A percentile compares a stretch with the other conserved stretches of the same genome.
Evolutionary conservation across 345 rosid species (phyloP).

Genomic region (Linum lewisii): DNA sequence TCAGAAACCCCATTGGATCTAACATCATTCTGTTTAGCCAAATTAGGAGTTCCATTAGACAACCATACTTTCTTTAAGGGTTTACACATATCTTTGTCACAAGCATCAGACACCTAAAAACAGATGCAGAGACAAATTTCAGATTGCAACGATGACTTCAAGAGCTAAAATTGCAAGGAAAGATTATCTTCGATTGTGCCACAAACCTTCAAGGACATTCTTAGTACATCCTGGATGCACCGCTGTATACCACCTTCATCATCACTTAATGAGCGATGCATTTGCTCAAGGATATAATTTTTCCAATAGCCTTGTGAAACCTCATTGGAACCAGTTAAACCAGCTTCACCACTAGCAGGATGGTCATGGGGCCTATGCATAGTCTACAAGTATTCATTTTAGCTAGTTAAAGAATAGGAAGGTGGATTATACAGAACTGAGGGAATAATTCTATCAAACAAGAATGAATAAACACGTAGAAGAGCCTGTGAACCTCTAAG

Average conservation of each 20-base stretch:
- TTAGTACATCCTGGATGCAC: constrained; percentile 43
- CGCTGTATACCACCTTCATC: constrained; percentile 36
- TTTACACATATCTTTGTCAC: constrained; percentile 18
- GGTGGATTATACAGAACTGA: neutral
- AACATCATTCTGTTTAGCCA: constrained; percentile 22
- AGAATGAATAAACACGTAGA: too few species aligned
- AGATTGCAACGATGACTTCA: neutral
- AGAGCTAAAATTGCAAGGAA: neutral
- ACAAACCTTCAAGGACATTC: constrained; percentile 31
- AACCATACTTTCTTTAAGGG: constrained; percentile 13
- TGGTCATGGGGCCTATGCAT: neutral
- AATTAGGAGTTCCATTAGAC: constrained; percentile 29
- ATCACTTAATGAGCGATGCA: constrained; percentile 33
- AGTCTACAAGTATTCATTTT: neutral
- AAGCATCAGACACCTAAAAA: constrained; percentile 38
- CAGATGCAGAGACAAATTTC: constrained; percentile 5
- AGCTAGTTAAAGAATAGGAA: neutral
- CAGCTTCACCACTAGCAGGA: constrained; percentile 1
- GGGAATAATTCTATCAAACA: neutral
- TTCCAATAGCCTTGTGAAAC: constrained; percentile 26
- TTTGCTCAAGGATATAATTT: constrained; percentile 34
- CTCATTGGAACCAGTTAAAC: constrained; percentile 17
- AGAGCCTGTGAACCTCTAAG: too few species aligned
- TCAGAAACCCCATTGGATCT: constrained; percentile 28
- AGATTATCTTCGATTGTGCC: neutral